Percentiles rank a stretch among this genome's conserved stretches.
Evolutionary conservation across 1,284 basidiomycete species (phyloP).

Genomic region (Wolfiporia cocos): DNA sequence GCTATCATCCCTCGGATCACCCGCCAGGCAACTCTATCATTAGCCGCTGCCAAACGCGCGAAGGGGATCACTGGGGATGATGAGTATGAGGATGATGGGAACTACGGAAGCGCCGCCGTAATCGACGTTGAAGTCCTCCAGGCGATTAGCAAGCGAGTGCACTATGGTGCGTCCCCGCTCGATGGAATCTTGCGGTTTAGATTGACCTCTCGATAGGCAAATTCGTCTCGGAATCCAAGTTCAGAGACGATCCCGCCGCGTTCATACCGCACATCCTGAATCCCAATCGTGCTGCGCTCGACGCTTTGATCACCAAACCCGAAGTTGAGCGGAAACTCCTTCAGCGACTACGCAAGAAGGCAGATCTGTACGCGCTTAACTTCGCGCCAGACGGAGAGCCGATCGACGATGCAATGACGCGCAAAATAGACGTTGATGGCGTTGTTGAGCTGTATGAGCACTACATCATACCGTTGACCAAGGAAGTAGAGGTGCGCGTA

Average conservation of each 20-base stretch:
- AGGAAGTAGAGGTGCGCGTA: conserved; percentile 88
- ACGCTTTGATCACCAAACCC: conserved; percentile 90
- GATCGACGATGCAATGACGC: conserved; percentile 23
- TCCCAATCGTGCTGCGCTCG: conserved; percentile 72
- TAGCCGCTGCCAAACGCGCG: conserved; percentile 58
- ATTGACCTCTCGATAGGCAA: conserved; percentile 57
- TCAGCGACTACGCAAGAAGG: conserved; percentile 87
- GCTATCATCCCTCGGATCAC: conserved; percentile 83
- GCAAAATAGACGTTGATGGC: conserved; percentile 89
- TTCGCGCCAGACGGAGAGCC: conserved; percentile 70
- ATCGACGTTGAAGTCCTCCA: conserved; percentile 94
- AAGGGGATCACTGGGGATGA: conserved; percentile 60
- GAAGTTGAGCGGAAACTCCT: conserved; percentile 90
- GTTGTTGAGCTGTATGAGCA: conserved; percentile 92
- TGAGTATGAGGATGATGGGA: conserved; percentile 86
- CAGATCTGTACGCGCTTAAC: conserved; percentile 89
- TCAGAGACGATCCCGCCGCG: conserved; percentile 74
- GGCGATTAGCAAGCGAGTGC: conserved; percentile 91
- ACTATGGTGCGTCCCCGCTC: conserved; percentile 73
- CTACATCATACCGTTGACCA: conserved; percentile 95
- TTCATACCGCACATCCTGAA: conserved; percentile 90
- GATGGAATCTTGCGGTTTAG: neutral
- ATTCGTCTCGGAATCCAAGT: conserved; percentile 98
- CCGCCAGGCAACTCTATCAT: conserved; percentile 52
- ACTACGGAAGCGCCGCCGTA: conserved; percentile 93